Conservation (phyloP, 169 alveolate genomes). For the Eimeria maxima region DNA sequence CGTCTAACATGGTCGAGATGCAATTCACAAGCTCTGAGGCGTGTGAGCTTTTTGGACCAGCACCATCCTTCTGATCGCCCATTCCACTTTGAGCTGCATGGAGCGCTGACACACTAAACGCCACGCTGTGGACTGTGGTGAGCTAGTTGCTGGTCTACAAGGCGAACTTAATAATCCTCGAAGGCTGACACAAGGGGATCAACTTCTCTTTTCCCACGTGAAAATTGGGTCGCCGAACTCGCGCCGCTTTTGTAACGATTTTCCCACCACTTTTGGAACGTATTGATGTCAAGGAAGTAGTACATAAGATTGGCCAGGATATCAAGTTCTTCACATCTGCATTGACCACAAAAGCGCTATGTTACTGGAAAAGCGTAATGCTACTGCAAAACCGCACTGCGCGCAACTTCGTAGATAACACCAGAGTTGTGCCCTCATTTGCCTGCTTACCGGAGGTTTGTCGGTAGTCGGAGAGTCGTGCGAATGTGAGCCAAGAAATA, state of each 20-base stretch:
- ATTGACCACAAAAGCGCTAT: neutral
- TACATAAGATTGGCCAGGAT: conserved; percentile 79
- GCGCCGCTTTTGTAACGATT: conserved; percentile 43
- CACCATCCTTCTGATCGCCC: neutral
- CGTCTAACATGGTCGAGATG: neutral
- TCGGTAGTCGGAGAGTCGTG: conserved; percentile 65
- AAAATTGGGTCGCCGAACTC: neutral
- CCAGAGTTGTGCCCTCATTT: neutral
- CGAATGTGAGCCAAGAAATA: conserved; percentile 71
- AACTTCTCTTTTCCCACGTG: neutral
- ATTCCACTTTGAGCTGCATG: neutral
- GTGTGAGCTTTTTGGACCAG: neutral
- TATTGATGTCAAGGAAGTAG: conserved; percentile 60
- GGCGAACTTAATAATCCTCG: conserved; percentile 36
- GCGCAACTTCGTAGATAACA: neutral
- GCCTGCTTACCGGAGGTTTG: conserved; percentile 62
- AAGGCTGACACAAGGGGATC: conserved; percentile 16
- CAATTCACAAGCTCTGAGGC: neutral
- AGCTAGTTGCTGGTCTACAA: neutral
- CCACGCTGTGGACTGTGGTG: neutral
- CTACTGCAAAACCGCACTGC: neutral
- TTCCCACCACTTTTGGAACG: conserved; percentile 74
- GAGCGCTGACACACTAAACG: neutral
- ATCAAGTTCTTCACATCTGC: conserved; percentile 78
- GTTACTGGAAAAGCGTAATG: neutral